Evolutionary conservation across 2,329 filamentous ascomycete genomes (phyloP).

Genomic region (Didymosphaeria variabile): DNA sequence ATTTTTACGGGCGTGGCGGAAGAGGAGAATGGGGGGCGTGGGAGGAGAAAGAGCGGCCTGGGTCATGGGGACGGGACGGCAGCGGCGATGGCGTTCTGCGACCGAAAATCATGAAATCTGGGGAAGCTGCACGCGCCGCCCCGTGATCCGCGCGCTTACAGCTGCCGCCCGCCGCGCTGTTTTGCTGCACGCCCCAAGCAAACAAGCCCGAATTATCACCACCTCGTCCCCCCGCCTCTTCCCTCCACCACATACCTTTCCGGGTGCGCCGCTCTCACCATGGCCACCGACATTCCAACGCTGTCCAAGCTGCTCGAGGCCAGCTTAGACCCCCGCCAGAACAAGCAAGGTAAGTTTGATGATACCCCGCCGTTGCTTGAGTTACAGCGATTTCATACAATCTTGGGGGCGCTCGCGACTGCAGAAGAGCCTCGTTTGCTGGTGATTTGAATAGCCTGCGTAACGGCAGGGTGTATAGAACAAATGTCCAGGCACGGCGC

Average conservation of each 20-base stretch:
- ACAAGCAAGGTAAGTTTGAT: constrained; percentile 78
- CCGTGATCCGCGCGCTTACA: background rate
- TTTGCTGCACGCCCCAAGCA: constrained; percentile 25
- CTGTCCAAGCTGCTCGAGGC: constrained; percentile 88
- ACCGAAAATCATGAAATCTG: constrained; percentile 13
- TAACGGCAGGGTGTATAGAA: background rate
- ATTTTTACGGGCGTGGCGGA: constrained; percentile 10
- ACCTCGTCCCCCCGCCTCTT: constrained; percentile 8
- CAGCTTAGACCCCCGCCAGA: constrained; percentile 85
- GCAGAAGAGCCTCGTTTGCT: no score
- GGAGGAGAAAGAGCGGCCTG: constrained; percentile 3
- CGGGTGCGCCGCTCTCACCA: constrained; percentile 43
- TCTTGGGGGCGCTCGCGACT: background rate
- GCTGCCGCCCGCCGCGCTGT: constrained; percentile 5
- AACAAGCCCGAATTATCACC: constrained; percentile 16
- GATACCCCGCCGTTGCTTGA: constrained; percentile 9
- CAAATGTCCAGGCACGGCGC: background rate
- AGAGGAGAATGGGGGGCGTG: background rate
- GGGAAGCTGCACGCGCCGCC: constrained; percentile 4
- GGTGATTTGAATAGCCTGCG: background rate
- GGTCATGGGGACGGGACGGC: constrained; percentile 8
- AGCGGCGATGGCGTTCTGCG: constrained; percentile 2
- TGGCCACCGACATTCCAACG: constrained; percentile 68
- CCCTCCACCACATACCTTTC: constrained; percentile 13
- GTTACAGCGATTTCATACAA: background rate